phyloP scores from a whole-genome alignment of 1,139 yeast genomes.

The Williopsis jadinii region DNA sequence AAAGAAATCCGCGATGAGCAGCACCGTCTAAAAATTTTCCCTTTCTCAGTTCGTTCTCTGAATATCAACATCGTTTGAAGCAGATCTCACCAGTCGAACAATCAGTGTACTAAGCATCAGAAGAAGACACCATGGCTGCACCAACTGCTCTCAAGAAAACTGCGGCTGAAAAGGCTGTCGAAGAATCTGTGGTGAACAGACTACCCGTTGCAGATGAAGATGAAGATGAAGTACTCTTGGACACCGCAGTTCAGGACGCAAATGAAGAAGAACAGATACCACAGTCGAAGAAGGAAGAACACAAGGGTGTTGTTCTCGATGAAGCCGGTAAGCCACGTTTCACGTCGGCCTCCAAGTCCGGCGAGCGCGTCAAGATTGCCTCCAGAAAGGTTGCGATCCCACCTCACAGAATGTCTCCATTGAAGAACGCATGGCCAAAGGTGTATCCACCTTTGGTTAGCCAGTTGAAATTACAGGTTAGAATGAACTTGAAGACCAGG shows the following conservation, averaged over 20 bases:
- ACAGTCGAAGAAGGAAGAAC: constrained; percentile 25
- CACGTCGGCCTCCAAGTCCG: constrained; percentile 60
- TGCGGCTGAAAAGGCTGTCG: constrained; percentile 17
- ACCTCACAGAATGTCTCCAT: constrained; percentile 93
- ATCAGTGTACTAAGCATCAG: too few relatives aligned
- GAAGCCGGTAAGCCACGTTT: constrained; percentile 89
- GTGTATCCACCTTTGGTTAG: constrained; percentile 94
- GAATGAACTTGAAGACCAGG: constrained; percentile 84
- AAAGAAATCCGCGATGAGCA: not conserved
- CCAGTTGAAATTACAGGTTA: constrained; percentile 86
- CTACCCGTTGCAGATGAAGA: constrained; percentile 21
- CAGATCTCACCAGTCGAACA: too few relatives aligned
- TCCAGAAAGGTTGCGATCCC: constrained; percentile 89
- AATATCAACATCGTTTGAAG: too few relatives aligned
- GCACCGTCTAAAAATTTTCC: not conserved
- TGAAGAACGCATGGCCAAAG: constrained; percentile 84
- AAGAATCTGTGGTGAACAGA: constrained; percentile 10
- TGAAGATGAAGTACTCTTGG: constrained; percentile 68
- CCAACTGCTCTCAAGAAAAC: constrained; percentile 47
- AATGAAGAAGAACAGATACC: constrained; percentile 11
- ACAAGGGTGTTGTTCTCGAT: constrained; percentile 62
- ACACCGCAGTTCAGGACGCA: constrained; percentile 28
- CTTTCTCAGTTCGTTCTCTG: not conserved
- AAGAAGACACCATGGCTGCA: constrained; percentile 49
- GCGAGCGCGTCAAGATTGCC: constrained; percentile 72